These are phyloP conservation scores for Ophiostoma novo-ulmi DNA, from an alignment of 2,329 filamentous ascomycete genomes.

Conservation along the genomic window DNA sequence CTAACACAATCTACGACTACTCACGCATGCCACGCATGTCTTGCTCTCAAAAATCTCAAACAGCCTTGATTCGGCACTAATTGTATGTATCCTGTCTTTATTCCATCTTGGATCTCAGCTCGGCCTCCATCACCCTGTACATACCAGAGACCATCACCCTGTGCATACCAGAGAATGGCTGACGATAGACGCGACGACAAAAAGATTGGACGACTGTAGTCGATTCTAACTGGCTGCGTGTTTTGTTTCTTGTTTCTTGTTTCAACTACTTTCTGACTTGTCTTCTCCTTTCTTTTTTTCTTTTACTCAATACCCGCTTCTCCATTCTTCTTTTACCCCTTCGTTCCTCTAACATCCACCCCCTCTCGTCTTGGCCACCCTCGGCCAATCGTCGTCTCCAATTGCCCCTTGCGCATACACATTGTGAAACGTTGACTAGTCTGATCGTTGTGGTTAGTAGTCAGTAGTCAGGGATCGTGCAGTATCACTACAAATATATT, in stretches of 20 bases:
- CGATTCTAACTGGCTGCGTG: constrained; percentile 4
- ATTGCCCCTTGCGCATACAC: constrained; percentile 15
- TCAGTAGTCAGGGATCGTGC: background rate
- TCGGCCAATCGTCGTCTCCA: constrained; percentile 9
- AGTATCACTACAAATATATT: background rate
- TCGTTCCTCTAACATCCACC: background rate
- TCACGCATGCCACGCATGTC: background rate
- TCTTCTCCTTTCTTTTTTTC: background rate
- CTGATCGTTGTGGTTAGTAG: too few species aligned
- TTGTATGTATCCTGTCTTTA: background rate
- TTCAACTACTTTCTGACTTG: background rate
- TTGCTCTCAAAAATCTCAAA: background rate
- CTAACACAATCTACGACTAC: too few species aligned
- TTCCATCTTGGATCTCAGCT: too few species aligned
- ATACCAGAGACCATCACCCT: too few species aligned
- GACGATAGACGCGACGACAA: background rate
- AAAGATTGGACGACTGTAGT: constrained; percentile 16
- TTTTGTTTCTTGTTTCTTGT: constrained; percentile 11
- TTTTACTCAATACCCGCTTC: background rate
- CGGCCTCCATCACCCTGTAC: too few species aligned
- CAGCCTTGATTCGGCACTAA: background rate
- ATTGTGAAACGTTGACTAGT: constrained; percentile 21
- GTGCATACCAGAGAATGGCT: too few species aligned
- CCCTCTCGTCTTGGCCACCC: background rate
- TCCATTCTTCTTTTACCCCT: background rate